Evolutionary conservation across 2,329 filamentous ascomycete genomes (phyloP), one percentile per base, ranked within the genome.

Genomic region (Atkinsonella hypoxylon): DNA sequence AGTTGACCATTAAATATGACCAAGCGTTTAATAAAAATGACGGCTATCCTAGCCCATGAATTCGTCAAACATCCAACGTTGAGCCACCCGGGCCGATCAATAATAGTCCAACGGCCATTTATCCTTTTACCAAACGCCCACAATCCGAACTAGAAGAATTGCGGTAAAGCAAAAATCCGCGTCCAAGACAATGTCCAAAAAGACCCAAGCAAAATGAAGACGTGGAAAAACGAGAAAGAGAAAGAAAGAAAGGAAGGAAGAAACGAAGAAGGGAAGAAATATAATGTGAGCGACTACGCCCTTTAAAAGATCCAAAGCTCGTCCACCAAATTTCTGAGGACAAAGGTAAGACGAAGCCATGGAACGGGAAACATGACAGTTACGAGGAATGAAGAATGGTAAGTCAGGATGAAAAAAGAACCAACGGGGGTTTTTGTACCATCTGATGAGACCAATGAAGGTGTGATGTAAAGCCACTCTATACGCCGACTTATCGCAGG

Each of bases 61-160:
- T 41, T 48, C 45, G 15, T 51, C 50, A 48, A 31, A 47, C 26
- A 13, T 47, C 43, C 41, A 30, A 47, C 20, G 49, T n/a, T n/a
- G 17, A 44, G 47, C 47, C 47, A 40, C 44, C 51, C 39, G 34
- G 32, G 18, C 39, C 31, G 18, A 31, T 39, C 44, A 39, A 34
- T 38, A 30, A 50, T 34, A 38, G 46, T 52, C 40, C 31, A 40
- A 44, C 32, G 40, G 41, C 44, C 47, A 45, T 47, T 34, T 36
- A 52, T 50, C 51, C 51, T 39, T 39, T 44, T 11, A 32, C 12
- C 34, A 32, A 52, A 52, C 47, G 51, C 51, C 51, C 15, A 44
- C 32, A 34, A 17, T 43, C 17, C 18, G 15, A 44, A 22, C 43
- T 5, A 2, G 38, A 48, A 32, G 15, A 46, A 20, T 26, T 8